Conservation (phyloP, 1,284 basidiomycete species). For the Tilletia indica region DNA sequence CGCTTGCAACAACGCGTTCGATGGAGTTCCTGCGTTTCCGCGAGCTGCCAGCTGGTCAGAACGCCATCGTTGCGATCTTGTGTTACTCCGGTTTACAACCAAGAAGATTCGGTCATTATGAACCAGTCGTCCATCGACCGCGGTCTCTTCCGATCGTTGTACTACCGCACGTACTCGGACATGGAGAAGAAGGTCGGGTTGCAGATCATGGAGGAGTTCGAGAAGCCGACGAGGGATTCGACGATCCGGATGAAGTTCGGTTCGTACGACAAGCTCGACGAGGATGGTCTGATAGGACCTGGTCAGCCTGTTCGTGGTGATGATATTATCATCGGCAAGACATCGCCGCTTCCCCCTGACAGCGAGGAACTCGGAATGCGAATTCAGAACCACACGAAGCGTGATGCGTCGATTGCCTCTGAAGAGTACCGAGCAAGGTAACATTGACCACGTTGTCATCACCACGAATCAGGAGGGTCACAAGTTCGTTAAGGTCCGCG, state of each 20-base stretch:
- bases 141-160: constrained; percentile 95
- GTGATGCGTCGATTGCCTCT: constrained; percentile 96
- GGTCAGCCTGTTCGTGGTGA: constrained; percentile 93
- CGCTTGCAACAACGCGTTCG: constrained; percentile 92
- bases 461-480: constrained; percentile 93
- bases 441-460: constrained; percentile 94
- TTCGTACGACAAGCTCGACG: constrained; percentile 96
- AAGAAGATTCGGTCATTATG: constrained; percentile 99
- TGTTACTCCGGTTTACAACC: constrained; percentile 98
- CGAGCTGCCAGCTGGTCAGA: constrained; percentile 94
- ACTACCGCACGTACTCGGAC: constrained; percentile 95
- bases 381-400: constrained; percentile 80
- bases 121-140: constrained; percentile 98
- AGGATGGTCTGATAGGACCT: constrained; percentile 90
- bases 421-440: constrained; percentile 96
- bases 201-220: constrained; percentile 80
- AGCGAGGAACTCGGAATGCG: constrained; percentile 95
- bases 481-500: constrained; percentile 97
- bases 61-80: constrained; percentile 95
- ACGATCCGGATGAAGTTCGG: constrained; percentile 97
- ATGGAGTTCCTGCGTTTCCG: constrained; percentile 99
- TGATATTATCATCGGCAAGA: constrained; percentile 99
- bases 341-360: constrained; percentile 91
- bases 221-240: constrained; percentile 89
- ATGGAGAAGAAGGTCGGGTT: constrained; percentile 95